Base-by-base conservation (phyloP, 169 alveolate genomes). In the Plasmodium adleri region DNA sequence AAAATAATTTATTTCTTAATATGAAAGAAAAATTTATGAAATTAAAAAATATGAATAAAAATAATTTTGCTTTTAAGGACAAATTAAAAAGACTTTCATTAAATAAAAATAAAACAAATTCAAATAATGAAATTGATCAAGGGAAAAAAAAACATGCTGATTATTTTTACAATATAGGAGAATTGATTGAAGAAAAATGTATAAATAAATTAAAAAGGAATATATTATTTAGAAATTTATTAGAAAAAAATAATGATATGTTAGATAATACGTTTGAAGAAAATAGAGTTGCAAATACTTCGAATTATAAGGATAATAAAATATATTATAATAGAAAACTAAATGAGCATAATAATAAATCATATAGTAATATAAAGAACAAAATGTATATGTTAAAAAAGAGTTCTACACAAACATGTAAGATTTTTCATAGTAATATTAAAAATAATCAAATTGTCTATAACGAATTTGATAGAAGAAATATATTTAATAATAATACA, bases 21-120 rank as follows among this genome's bases (percentile, higher is more conserved):
- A 78, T 78, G 89, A 78, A 78, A 39, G 52, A 76, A 45, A 64
- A 63, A 63, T 78, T 78, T 66, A 12, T 47, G 10, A 64, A 50
- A 78, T 49, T 78, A 49, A 78, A 78, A 78, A 78, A 78, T 78
- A 78, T 45, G 45, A 63, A 75, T 47, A 75, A 66, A 50, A 64
- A 78, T 32, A 74, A 39, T 9, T 74, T 74, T 39, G 9, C 47
- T 17, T 78, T 78, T 15, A 78, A 78, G 54, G 78, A 78, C 26
- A 66, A 63, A 70, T n/a, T 50, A 78, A 64, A 43, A 26, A 50
- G 52, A 10, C 9, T 78, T 24, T 32, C 17, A 26, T 39, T 39
- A 39, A 49, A 45, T 67, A 78, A 66, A 58, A 59, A 63, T 1
- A 50, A 12, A 43, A 20, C 24, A 24, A 28, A 24, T 47, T 28